These are phyloP conservation scores for Mucuna pruriens DNA, from an alignment of 306 rosid species.

Conservation along the genomic window DNA sequence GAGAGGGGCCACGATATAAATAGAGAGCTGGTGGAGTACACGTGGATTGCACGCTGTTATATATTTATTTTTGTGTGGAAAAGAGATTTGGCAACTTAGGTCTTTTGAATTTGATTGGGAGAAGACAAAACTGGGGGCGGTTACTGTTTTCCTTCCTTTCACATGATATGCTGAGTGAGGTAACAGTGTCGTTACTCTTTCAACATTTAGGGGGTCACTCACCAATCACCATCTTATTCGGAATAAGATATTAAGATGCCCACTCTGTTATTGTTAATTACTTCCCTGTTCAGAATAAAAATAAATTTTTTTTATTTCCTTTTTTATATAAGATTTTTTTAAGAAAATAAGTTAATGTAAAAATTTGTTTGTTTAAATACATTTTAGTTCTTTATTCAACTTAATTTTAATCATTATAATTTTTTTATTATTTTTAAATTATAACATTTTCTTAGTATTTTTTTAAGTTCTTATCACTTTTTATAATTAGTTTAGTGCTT, in stretches of 20 bases:
- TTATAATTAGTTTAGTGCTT: too few species aligned
- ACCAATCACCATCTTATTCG: neutral
- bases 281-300: too few species aligned
- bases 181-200: neutral
- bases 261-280: too few species aligned
- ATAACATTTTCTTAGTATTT: too few species aligned
- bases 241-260: neutral
- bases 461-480: too few species aligned
- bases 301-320: too few species aligned
- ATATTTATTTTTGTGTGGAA: neutral
- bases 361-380: too few species aligned
- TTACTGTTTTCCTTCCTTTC: neutral
- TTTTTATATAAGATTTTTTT: too few species aligned
- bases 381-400: too few species aligned
- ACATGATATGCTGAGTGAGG: neutral
- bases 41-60: constrained; percentile 48
- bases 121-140: constrained; percentile 30
- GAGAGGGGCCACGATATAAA: neutral
- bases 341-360: too few species aligned
- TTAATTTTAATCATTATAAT: too few species aligned
- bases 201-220: neutral
- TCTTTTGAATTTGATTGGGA: neutral
- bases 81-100: neutral
- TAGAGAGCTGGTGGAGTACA: constrained; percentile 28
- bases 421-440: too few species aligned